Base-by-base conservation (phyloP, 1,284 basidiomycete genomes). In the Boletellus sp. region DNA sequence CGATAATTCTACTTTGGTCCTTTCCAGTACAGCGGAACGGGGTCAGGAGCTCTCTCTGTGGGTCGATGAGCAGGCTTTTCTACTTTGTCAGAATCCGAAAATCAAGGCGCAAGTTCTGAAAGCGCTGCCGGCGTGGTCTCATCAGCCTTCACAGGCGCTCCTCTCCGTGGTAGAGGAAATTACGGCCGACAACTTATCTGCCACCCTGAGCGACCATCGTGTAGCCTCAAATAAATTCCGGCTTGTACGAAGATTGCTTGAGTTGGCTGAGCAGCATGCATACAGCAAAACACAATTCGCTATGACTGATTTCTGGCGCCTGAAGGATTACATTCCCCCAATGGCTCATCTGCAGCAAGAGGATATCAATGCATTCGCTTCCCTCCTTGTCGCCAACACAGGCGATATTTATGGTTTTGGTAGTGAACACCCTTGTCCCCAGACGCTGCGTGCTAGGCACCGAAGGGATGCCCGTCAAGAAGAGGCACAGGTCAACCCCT, bases 281-380 rank as follows among this genome's bases (percentile, higher is more conserved):
- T 73, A 76, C 33, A 60, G 67, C 17, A 63, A 68, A 43, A 61
- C 62, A 3, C 69, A 71, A 21, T 88, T 88, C 49, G 68, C 78
- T 3, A 68, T 66, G 42, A 71, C 71, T 2, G 81, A 86, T 52
- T 93, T 94, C 61, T 94, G 91, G 91, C 76, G 79, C 30, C 69
- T 94, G 56, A 91, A 90, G 58, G 78, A 81, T 16, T 82, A 76
- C 54, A 84, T 93, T 32, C 84, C 84, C 3, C 47, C 71, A 1
- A 54, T 55, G 2, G 66, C 72, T 3, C 66, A 74, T 21, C 64
- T 88, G 22, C 76, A 79, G 30, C 73, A 73, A 29, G 79, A 82
- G 26, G 88, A 91, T 52, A 73, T 84, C 5, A 71, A 80, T 40
- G 86, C 87, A 0, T 92, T 94, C 53, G 76, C 84, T n/a, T 73